phyloP scores from a whole-genome alignment of 805 yeast species.

The Candida sithepensis region DNA sequence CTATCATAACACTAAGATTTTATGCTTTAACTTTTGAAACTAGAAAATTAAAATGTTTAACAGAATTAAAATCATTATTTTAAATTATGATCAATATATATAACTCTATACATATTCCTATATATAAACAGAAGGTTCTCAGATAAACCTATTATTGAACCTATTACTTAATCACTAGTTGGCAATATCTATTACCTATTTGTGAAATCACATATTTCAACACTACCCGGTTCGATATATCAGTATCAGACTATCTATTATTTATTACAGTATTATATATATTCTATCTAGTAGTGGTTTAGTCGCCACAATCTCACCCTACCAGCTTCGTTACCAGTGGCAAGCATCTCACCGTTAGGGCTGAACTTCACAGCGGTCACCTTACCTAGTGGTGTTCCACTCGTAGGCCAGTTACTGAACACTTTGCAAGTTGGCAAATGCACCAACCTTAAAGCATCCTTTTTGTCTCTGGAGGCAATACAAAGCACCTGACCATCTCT shows the following conservation, averaged over 20 bases:
- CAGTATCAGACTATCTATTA: not conserved
- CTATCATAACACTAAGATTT: no score
- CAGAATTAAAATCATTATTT: no score
- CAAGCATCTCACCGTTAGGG: conserved; percentile 76
- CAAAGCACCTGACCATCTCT: conserved; percentile 87
- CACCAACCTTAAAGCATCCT: conserved; percentile 81
- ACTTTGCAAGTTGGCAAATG: conserved; percentile 87
- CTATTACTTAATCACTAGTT: no score
- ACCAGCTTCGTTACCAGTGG: conserved; percentile 90
- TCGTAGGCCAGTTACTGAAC: conserved; percentile 95
- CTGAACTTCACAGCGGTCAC: conserved; percentile 80
- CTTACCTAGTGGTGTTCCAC: conserved; percentile 93
- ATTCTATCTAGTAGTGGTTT: conserved; percentile 58
- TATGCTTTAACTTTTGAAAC: no score
- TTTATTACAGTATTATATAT: not conserved
- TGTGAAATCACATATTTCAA: no score
- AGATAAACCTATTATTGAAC: no score
- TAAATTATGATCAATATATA: no score
- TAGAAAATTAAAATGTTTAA: no score
- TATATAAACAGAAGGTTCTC: no score
- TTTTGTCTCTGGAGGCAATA: conserved; percentile 78
- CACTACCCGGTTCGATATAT: not conserved
- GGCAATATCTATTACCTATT: no score
- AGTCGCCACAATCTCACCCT: conserved; percentile 84
- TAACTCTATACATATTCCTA: no score